Evolutionary conservation across 2,329 filamentous ascomycete genomes (phyloP).

Genomic region (Paracorniculantispora psalliotae): DNA sequence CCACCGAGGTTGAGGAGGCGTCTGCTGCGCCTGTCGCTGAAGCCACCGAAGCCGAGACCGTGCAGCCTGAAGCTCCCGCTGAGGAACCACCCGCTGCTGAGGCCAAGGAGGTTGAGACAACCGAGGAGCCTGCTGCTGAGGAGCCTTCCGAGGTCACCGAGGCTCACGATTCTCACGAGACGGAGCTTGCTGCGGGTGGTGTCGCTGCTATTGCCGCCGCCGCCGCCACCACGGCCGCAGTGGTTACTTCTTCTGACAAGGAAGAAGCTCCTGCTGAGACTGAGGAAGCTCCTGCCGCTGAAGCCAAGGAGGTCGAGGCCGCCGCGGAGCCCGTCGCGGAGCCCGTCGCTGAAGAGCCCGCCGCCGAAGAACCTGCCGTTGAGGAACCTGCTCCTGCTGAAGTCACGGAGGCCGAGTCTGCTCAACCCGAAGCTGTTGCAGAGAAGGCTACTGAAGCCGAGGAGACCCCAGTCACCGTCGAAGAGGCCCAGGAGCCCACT

Average conservation of each 20-base stretch:
- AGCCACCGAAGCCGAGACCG: neutral
- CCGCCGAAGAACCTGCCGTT: neutral
- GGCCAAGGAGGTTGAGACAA: neutral
- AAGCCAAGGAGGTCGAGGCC: neutral
- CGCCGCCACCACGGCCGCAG: neutral
- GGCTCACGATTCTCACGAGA: neutral
- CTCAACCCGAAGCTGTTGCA: neutral
- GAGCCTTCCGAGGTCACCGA: neutral
- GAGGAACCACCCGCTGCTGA: too few species aligned
- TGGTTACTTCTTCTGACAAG: neutral
- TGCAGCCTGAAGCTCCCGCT: neutral
- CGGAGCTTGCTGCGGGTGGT: neutral
- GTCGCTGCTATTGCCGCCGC: neutral
- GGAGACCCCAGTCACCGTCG: too few species aligned
- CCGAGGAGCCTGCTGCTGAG: neutral
- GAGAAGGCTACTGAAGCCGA: too few species aligned
- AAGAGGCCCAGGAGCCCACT: too few species aligned
- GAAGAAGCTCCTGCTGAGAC: neutral
- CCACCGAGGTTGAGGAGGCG: neutral
- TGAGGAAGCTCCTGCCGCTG: neutral
- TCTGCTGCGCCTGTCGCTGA: constrained; percentile 4
- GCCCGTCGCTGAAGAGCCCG: neutral
- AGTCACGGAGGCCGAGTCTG: neutral
- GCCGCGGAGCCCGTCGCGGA: neutral
- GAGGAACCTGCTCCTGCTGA: neutral